Percentiles rank a stretch among this genome's conserved stretches.
Evolutionary conservation across 2,329 filamentous ascomycete species (phyloP).

Genomic region (Cladosporium halotolerans): DNA sequence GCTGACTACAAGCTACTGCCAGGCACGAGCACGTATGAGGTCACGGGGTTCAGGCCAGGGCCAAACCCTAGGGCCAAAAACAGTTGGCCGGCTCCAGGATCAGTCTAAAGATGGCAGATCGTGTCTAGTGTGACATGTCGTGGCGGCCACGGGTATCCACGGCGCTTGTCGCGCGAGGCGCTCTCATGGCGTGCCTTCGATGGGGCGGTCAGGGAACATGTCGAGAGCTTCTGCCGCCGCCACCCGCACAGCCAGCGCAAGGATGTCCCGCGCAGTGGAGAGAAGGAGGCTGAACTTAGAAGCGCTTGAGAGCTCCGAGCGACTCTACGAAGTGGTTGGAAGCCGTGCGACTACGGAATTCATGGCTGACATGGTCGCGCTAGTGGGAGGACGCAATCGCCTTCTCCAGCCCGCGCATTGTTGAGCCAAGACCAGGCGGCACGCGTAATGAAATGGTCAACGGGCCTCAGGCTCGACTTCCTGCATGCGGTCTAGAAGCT

Average conservation of each 20-base stretch:
- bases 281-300: no score
- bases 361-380: no score
- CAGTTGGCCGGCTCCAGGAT: neutral
- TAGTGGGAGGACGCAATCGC: no score
- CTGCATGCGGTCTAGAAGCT: neutral
- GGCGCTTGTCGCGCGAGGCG: neutral
- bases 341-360: no score
- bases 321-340: no score
- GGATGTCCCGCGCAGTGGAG: neutral
- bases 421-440: neutral
- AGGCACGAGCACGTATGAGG: constrained; percentile 1
- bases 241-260: neutral
- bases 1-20: neutral
- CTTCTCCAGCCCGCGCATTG: neutral
- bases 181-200: no score
- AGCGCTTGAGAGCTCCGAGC: no score
- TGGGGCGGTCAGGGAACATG: no score
- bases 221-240: neutral
- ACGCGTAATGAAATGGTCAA: neutral
- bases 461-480: neutral
- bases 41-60: neutral
- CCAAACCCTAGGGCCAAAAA: constrained; percentile 4
- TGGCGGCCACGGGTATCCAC: neutral
- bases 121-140: no score
- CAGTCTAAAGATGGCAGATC: neutral